Base-by-base conservation (phyloP, 495 filamentous ascomycete genomes). In the Durotheca rogersii region DNA sequence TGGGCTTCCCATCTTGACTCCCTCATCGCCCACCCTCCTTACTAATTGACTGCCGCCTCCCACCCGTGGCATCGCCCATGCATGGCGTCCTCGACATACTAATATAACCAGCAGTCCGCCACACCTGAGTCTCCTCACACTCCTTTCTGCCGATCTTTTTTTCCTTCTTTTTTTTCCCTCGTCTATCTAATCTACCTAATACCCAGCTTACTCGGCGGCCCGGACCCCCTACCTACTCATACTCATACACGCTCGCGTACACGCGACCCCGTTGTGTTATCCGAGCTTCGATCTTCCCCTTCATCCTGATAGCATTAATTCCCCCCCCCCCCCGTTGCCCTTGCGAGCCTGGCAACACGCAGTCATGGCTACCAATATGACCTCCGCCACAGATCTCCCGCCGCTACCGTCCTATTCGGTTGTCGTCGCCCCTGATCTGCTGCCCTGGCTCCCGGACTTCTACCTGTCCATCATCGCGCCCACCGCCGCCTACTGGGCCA, bases 401-500 rank as follows among this genome's bases (percentile, higher is more conserved):
- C 88, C 89, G 19, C 81, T 95, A 17, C 88, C 91, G 25, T 66
- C 77, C 16, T 93, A 90, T 70, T 81, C 80, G 19, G 67, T 88
- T 12, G 71, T 71, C 37, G 82, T 83, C 6, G 81, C 84, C 20
- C 78, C 82, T 50, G 80, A 89, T 27, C 72, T 96, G 21, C 50
- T 96, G 34, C 75, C 89, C 30, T 82, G 80, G 62, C 77, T 96
- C n/a, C 79, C 88, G 15, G 93, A 97, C 68, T 83, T 83, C 60
- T 81, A 85, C 65, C 70, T 96, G 16, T 75, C 84, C 14, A 73
- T 93, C 37, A 64, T 88, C 29, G 72, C 87, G 5, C 89, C 90
- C n/a, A 79, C 94, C 41, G 63, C 88, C 58, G 88, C 87, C 31
- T 97, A 97, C 75, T 96, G 93, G 92, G 71, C 69, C 20, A 58